Evolutionary conservation across 306 rosid genomes (phyloP), one percentile per base, ranked within the genome.

Genomic region (Rosa lucieae): DNA sequence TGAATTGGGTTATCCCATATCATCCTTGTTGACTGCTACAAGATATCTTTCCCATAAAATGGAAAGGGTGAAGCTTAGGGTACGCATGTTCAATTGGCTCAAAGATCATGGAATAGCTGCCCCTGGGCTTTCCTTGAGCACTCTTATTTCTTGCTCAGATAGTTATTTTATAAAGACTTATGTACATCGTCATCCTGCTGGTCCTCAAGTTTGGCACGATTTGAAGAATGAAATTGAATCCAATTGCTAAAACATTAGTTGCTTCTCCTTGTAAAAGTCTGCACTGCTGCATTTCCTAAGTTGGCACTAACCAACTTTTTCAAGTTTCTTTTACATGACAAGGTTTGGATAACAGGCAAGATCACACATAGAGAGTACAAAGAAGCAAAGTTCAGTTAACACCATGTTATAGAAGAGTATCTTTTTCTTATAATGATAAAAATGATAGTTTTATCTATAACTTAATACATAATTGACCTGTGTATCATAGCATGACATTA

Each of bases 11-110:
- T 87, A 88, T 86, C 88, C 98, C 75, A 29, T 92, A 73, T 89
- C 94, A 8, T 11, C 85, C 61, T 67, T 94, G 65, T 71, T 79
- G 83, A 55, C 9, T 67, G 91, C 86, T 79, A 94, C 92, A 44
- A 75, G 90, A 43, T 87, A 67, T 85, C 96, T 92, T 78, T 59
- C 81, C 47, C 87, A 83, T 75, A 82, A 82, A 5, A 32, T 63
- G 63, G 37, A 61, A 55, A 87, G 93, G 82, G 90, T 90, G 73
- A 84, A 89, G 84, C 92, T 84, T 77, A 86, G 98, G 81, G 53
- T 86, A 40, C 74, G 88, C 26, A 85, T 94, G 92, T 92, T 87
- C 77, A 84, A 85, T 67, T 92, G 98, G 98, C 96, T 94, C 73
- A 79, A 70, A 81, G 87, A 81, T 18, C 87, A 85, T 32, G 91